Base-by-base conservation (phyloP, 2,329 filamentous ascomycete genomes). In the Fusarium pseudoanthophilum region DNA sequence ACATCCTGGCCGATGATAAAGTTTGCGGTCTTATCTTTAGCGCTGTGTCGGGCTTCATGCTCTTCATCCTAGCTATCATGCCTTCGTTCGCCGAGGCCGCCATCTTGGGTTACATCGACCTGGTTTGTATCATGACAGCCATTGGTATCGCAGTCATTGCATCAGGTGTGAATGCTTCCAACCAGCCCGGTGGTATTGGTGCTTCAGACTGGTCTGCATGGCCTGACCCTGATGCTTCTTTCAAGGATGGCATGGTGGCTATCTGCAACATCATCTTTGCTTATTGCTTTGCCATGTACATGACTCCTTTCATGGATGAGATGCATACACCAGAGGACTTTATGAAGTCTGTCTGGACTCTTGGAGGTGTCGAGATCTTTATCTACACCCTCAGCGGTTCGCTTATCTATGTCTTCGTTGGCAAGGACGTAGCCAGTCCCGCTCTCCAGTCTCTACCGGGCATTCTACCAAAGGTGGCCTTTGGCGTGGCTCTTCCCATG, bases 181-280 rank as follows among this genome's bases (percentile, higher is more conserved):
- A 67, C 53, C 18, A 69, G 11, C 36, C 62, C 1, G 36, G 67
- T 26, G 26, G 57, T 5, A 11, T 63, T n/a, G 46, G 63, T 3
- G 18, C 78, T 9, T 66, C 75, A 36, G 69, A 74, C n/a, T 84
- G 82, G 81, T 82, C 81, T 11, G 79, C 80, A 2, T 84, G 82
- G 80, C 82, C 83, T 13, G 78, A 79, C 60, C 77, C 79, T 14
- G 75, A 84, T 5, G 80, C 85, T 5, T 79, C 81, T 24, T 82
- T 91, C 37, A 83, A 83, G 49, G 82, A 86, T 58, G 88, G 84
- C 13, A 90, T 91, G 77, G 83, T 87, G 13, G 86, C 88, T 4
- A 84, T 91, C 30, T 85, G 83, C 73, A 92, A 92, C 79, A 92
- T 93, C 56, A 84, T 92, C 62, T 88, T 93, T 64, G 90, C 91